Conservation (phyloP, 352 stramenopile genomes). For the Globisporangium splendens region DNA sequence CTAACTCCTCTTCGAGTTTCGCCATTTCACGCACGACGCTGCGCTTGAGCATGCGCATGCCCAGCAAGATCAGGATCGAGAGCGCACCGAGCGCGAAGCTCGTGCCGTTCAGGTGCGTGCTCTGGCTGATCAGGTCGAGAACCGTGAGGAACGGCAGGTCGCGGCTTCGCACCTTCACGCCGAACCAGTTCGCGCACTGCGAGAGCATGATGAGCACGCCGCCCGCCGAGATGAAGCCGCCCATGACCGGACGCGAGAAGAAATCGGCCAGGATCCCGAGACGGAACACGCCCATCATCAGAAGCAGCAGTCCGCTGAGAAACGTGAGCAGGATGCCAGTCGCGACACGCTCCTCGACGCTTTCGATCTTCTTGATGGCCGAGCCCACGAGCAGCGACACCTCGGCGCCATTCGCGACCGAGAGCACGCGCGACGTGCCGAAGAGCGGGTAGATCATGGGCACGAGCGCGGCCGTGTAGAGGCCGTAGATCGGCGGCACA, state of each 20-base stretch:
- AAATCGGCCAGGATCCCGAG: constrained; percentile 87
- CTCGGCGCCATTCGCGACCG: constrained; percentile 74
- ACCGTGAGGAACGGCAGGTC: constrained; percentile 64
- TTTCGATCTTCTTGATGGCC: constrained; percentile 63
- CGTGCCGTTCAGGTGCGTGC: constrained; percentile 64
- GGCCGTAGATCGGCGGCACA: constrained; percentile 84
- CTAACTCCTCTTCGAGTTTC: constrained; percentile 26
- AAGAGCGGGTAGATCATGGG: constrained; percentile 88
- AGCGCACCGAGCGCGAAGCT: constrained; percentile 60
- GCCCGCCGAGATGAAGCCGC: constrained; percentile 87
- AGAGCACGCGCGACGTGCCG: constrained; percentile 73
- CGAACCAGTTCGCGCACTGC: constrained; percentile 85
- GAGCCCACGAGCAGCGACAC: constrained; percentile 53
- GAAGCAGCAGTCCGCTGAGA: constrained; percentile 65
- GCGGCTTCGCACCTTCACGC: constrained; percentile 50
- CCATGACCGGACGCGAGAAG: constrained; percentile 87
- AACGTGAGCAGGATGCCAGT: constrained; percentile 64
- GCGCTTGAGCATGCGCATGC: constrained; percentile 42
- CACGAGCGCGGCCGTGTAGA: constrained; percentile 85
- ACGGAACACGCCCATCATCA: constrained; percentile 76
- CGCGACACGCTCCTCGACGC: constrained; percentile 44
- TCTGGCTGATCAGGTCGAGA: constrained; percentile 47
- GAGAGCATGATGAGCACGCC: constrained; percentile 90
- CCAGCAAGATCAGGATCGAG: constrained; percentile 51
- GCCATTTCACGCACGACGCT: constrained; percentile 39